A percentile compares a stretch with the other conserved stretches of the same genome.
Evolutionary conservation across 805 yeast species (phyloP).

Genomic region (Ogataea ganodermae): DNA sequence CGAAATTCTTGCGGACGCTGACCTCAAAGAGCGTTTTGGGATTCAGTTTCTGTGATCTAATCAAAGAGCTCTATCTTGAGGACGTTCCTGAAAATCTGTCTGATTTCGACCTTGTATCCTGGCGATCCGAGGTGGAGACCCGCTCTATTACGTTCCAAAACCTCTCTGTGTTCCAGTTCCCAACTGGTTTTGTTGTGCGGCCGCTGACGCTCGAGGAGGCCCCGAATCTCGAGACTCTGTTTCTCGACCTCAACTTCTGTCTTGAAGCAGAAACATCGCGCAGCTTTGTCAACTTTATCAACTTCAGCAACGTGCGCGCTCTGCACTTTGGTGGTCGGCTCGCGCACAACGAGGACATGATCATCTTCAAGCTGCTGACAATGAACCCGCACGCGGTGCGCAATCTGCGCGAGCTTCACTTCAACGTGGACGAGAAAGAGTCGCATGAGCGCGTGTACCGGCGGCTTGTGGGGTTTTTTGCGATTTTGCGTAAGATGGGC

Average conservation of each 20-base stretch:
- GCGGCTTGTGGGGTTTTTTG: slow-evolving; percentile 37
- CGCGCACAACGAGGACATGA: slow-evolving; percentile 38
- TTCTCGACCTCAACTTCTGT: slow-evolving; percentile 34
- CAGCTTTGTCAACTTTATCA: slow-evolving; percentile 30
- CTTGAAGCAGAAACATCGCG: slow-evolving; percentile 23
- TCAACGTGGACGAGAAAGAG: slow-evolving; percentile 26
- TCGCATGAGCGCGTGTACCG: slow-evolving; percentile 33
- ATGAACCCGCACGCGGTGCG: slow-evolving; percentile 29
- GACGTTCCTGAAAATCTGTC: slow-evolving; percentile 15
- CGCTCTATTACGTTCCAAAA: slow-evolving; percentile 6
- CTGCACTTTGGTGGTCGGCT: slow-evolving; percentile 31
- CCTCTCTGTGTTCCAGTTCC: slow-evolving; percentile 23
- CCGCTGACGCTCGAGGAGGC: slow-evolving; percentile 30
- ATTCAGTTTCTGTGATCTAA: slow-evolving; percentile 27
- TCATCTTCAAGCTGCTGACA: slow-evolving; percentile 32
- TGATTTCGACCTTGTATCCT: slow-evolving; percentile 21
- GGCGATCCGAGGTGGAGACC: slow-evolving; percentile 25
- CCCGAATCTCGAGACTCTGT: slow-evolving; percentile 28
- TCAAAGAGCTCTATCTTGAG: slow-evolving; percentile 29
- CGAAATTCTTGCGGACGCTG: slow-evolving; percentile 23
- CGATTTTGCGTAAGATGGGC: slow-evolving; percentile 35
- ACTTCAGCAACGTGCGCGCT: slow-evolving; percentile 20
- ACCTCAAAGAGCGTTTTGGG: slow-evolving; percentile 19
- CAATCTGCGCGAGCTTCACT: slow-evolving; percentile 28
- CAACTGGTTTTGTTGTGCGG: slow-evolving; percentile 20